phyloP scores from a whole-genome alignment of 2,329 filamentous ascomycete species.

The Zymoseptoria pseudotritici region DNA sequence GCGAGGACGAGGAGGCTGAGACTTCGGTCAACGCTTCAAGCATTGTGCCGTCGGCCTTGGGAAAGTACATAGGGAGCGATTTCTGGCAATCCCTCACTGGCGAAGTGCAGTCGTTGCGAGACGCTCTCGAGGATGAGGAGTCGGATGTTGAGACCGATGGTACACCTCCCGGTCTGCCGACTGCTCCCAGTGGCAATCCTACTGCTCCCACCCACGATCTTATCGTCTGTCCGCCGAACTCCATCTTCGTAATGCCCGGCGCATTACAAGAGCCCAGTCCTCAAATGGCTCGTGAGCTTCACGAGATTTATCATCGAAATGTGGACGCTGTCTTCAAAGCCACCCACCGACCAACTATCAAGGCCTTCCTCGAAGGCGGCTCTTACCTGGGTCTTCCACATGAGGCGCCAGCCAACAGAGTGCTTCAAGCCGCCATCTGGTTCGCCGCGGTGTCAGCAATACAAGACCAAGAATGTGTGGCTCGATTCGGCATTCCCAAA shows the following conservation, averaged over 20 bases:
- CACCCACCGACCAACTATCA: slow-evolving; percentile 20
- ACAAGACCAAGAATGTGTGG: slow-evolving; percentile 21
- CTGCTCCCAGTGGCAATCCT: not conserved
- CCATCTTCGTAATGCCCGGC: slow-evolving; percentile 22
- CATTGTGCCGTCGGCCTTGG: slow-evolving; percentile 1
- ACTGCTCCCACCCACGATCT: slow-evolving; percentile 17
- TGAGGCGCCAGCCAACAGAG: slow-evolving; percentile 12
- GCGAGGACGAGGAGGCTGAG: not conserved
- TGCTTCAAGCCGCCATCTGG: slow-evolving; percentile 22
- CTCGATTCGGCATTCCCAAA: slow-evolving; percentile 11
- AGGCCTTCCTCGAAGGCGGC: slow-evolving; percentile 13
- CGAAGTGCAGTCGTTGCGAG: slow-evolving; percentile 24
- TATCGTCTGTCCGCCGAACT: slow-evolving; percentile 19
- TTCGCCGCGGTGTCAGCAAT: slow-evolving; percentile 26
- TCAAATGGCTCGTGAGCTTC: slow-evolving; percentile 11
- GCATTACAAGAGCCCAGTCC: slow-evolving; percentile 18
- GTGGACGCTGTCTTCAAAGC: slow-evolving; percentile 23
- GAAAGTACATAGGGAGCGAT: slow-evolving; percentile 19
- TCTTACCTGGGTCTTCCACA: slow-evolving; percentile 19
- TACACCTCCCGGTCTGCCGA: not conserved
- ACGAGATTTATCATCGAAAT: slow-evolving; percentile 17
- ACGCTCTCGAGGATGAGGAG: slow-evolving; percentile 23
- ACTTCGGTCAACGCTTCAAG: not conserved
- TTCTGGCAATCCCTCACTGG: slow-evolving; percentile 25
- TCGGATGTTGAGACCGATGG: slow-evolving; percentile 7